Conservation (phyloP, 257 asterid genomes). For the Lantana camara region DNA sequence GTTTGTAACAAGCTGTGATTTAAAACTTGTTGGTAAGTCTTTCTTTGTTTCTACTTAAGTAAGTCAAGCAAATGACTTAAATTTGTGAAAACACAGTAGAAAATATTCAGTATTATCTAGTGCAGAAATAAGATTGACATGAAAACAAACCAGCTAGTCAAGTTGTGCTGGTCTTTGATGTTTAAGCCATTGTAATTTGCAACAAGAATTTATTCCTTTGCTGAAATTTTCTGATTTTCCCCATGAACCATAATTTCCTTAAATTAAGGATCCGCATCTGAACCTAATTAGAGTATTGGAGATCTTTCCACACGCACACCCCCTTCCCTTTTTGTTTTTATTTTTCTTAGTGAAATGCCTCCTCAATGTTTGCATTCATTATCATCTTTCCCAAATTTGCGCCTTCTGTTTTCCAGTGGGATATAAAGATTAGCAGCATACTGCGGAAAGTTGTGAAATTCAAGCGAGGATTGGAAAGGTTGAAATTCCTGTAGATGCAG, state of each 20-base stretch:
- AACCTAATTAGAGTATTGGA: too few relatives aligned
- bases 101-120: background rate
- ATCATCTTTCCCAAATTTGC: too few relatives aligned
- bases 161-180: too few relatives aligned
- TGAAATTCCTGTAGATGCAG: constrained; percentile 28
- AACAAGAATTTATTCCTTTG: background rate
- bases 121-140: too few relatives aligned
- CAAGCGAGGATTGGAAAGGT: constrained; percentile 24
- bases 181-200: constrained; percentile 8
- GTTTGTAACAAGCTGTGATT: constrained; percentile 24
- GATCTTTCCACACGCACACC: too few relatives aligned
- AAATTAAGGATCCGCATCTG: too few relatives aligned
- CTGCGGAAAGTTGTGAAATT: constrained; percentile 2
- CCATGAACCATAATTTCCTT: too few relatives aligned
- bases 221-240: background rate
- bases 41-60: constrained; percentile 11
- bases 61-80: constrained; percentile 1
- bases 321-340: too few relatives aligned
- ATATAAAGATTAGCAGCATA: constrained; percentile 22
- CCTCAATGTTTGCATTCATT: too few relatives aligned
- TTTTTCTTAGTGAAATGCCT: too few relatives aligned
- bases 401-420: too few relatives aligned
- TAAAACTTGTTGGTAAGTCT: constrained; percentile 49
- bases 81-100: constrained; percentile 5
- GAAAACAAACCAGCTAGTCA: too few relatives aligned